These are phyloP conservation scores for Solanum neorickii DNA, from an alignment of 257 asterid species.

Conservation along the genomic window DNA sequence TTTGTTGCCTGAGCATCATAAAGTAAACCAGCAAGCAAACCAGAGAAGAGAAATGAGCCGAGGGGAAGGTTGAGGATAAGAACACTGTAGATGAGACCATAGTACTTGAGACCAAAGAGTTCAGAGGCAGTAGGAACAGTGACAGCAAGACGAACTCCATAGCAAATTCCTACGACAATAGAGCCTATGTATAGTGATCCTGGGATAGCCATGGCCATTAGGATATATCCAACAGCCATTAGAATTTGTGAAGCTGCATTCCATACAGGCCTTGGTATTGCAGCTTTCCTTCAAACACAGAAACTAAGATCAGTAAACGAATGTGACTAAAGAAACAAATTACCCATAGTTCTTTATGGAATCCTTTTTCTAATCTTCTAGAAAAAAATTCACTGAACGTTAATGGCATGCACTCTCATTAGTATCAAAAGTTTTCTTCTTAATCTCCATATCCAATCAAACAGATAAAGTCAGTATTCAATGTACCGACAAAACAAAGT, in stretches of 20 bases:
- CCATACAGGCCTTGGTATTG: constrained; percentile 71
- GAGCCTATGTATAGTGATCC: constrained; percentile 71
- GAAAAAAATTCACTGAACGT: not conserved
- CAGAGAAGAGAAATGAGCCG: constrained; percentile 72
- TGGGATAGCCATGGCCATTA: constrained; percentile 51
- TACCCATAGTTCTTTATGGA: not conserved
- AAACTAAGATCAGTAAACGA: not conserved
- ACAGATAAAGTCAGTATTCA: not conserved
- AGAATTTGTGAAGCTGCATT: constrained; percentile 61
- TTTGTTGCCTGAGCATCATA: constrained; percentile 49
- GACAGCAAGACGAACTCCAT: constrained; percentile 54
- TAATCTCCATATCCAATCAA: not conserved
- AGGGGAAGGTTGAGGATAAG: constrained; percentile 60
- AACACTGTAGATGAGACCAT: constrained; percentile 63
- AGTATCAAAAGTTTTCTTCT: not conserved
- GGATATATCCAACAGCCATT: constrained; percentile 52
- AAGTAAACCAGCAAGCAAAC: constrained; percentile 53
- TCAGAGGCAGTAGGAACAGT: constrained; percentile 62
- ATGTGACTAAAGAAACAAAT: not conserved
- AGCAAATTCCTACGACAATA: constrained; percentile 51
- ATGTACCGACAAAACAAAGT: not conserved
- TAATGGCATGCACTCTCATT: not conserved
- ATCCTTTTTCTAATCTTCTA: not conserved
- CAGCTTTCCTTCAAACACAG: constrained; percentile 26
- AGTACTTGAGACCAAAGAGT: constrained; percentile 65